phyloP scores from a whole-genome alignment of 306 rosid species.

The Prunus mume region DNA sequence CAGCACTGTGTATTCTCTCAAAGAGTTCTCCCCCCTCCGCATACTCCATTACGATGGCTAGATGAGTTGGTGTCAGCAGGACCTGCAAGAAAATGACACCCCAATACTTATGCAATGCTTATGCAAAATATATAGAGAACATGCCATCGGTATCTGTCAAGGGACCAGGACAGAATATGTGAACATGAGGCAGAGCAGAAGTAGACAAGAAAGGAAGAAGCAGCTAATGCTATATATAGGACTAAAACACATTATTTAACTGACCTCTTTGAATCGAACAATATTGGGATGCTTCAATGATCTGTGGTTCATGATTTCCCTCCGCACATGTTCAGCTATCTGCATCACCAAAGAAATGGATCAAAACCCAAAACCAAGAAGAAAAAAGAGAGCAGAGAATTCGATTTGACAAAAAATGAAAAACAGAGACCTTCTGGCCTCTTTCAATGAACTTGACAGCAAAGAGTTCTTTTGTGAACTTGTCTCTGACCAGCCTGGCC shows the following conservation, averaged over 20 bases:
- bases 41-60: conserved; percentile 86
- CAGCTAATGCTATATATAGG: no score
- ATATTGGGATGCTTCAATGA: conserved; percentile 86
- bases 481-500: conserved; percentile 63
- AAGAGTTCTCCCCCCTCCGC: conserved; percentile 88
- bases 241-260: background rate
- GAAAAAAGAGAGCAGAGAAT: background rate
- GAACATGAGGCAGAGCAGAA: no score
- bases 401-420: conserved; percentile 10
- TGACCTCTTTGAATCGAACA: conserved; percentile 76
- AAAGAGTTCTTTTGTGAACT: conserved; percentile 43
- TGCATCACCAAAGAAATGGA: conserved; percentile 23
- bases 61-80: conserved; percentile 73
- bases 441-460: conserved; percentile 87
- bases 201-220: no score
- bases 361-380: background rate
- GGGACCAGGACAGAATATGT: background rate
- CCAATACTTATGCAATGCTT: conserved; percentile 26
- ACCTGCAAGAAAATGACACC: conserved; percentile 46
- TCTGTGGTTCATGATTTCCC: conserved; percentile 91
- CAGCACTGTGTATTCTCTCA: conserved; percentile 65
- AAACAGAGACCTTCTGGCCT: conserved; percentile 60
- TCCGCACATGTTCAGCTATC: conserved; percentile 79
- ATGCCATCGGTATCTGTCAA: background rate
- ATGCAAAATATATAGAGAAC: background rate